Evolutionary conservation across 306 rosid species (phyloP).

Genomic region (Acacia crassicarpa): DNA sequence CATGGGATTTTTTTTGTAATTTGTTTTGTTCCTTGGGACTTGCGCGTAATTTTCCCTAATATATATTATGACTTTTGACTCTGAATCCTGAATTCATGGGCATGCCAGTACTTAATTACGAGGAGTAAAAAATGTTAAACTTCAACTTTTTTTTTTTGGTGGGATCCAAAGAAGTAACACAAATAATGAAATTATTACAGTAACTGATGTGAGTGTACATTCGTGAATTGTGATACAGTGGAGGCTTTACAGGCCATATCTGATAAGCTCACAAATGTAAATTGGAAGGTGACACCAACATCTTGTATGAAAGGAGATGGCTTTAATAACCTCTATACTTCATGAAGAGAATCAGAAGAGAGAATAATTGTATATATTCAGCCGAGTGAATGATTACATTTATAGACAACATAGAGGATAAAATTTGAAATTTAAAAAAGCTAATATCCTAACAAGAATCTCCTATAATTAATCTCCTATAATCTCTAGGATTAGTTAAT

Average conservation of each 20-base stretch:
- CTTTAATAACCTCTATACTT: not conserved
- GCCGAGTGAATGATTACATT: no score
- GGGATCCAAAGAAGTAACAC: not conserved
- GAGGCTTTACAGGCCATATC: constrained; percentile 54
- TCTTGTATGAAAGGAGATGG: constrained; percentile 36
- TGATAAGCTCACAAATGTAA: constrained; percentile 35
- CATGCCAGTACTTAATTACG: not conserved
- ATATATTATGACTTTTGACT: not conserved
- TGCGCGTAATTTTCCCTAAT: no score
- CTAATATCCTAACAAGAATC: no score
- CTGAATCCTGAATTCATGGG: not conserved
- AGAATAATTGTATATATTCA: no score
- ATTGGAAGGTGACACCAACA: constrained; percentile 48
- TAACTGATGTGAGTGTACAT: not conserved
- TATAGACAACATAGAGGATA: no score
- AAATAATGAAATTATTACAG: not conserved
- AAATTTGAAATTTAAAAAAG: no score
- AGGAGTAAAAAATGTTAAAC: not conserved
- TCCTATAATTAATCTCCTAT: no score
- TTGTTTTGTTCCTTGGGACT: no score
- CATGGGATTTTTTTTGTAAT: no score
- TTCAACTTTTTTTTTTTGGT: not conserved
- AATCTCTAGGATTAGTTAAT: no score
- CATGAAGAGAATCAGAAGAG: no score
- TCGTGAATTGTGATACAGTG: constrained; percentile 34